phyloP scores from a whole-genome alignment of 306 rosid species.

The Corylus americana region DNA sequence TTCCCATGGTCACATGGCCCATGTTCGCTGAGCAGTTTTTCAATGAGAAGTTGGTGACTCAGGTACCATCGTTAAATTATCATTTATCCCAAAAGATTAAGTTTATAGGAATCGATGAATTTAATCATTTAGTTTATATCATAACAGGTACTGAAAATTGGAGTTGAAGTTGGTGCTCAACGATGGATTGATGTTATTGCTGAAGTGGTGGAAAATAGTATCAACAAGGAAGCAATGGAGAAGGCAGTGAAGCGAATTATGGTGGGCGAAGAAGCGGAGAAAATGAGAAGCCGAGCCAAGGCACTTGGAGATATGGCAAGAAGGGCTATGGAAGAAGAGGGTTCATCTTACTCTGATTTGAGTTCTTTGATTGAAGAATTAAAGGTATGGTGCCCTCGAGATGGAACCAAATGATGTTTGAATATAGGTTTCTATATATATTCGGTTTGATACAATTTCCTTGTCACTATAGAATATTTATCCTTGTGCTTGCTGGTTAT shows the following conservation, averaged over 20 bases:
- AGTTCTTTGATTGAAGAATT: background rate
- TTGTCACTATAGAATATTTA: too few relatives aligned
- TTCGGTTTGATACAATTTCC: too few relatives aligned
- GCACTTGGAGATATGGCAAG: conserved; percentile 22
- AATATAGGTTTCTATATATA: too few relatives aligned
- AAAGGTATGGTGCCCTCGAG: background rate
- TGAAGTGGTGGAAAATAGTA: too few relatives aligned
- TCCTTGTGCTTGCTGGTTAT: too few relatives aligned
- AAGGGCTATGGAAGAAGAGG: conserved; percentile 17
- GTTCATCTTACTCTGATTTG: background rate
- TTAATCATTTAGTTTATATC: too few relatives aligned
- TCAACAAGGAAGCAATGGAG: background rate
- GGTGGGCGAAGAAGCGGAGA: conserved; percentile 43
- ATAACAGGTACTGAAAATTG: conserved; percentile 24
- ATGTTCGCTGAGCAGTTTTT: conserved; percentile 30
- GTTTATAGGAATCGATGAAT: too few relatives aligned
- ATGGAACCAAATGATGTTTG: too few relatives aligned
- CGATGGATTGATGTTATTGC: background rate
- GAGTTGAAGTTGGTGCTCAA: conserved; percentile 15
- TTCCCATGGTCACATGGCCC: conserved; percentile 45
- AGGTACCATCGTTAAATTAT: background rate
- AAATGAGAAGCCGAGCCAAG: conserved; percentile 33
- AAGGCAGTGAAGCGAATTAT: conserved; percentile 35
- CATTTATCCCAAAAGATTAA: too few relatives aligned
- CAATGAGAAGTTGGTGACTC: conserved; percentile 39